Evolutionary conservation across 495 filamentous ascomycete species (phyloP).

Genomic region (Daldinia bambusicola): DNA sequence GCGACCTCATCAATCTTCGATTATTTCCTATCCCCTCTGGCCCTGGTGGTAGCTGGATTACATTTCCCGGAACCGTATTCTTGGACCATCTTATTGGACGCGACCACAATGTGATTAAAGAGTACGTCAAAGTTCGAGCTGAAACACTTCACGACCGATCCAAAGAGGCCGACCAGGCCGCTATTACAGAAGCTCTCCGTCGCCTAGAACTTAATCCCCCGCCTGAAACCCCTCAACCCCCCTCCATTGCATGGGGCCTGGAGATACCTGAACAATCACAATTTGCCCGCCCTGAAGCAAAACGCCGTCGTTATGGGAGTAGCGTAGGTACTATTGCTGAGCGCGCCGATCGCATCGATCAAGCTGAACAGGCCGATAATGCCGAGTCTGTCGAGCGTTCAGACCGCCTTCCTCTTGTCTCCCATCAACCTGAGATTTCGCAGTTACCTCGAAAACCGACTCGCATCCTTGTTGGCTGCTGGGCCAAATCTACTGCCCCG

Average conservation of each 20-base stretch:
- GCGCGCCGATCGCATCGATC: constrained; percentile 23
- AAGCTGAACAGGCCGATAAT: constrained; percentile 12
- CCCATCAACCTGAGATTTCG: constrained; percentile 32
- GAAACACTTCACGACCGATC: constrained; percentile 43
- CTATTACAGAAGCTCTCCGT: constrained; percentile 54
- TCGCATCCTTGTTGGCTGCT: constrained; percentile 61
- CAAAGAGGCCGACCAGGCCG: constrained; percentile 46
- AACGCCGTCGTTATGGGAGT: constrained; percentile 49
- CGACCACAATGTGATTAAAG: constrained; percentile 62
- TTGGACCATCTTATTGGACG: constrained; percentile 58
- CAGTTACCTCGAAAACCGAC: constrained; percentile 51
- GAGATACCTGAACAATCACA: constrained; percentile 54
- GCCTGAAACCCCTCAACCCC: constrained; percentile 49
- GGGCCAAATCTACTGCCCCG: constrained; percentile 55
- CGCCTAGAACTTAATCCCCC: constrained; percentile 50
- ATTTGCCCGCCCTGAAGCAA: constrained; percentile 47
- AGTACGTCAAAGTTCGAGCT: constrained; percentile 62
- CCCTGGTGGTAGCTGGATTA: constrained; percentile 66
- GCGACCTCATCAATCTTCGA: constrained; percentile 52
- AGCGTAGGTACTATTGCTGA: constrained; percentile 25
- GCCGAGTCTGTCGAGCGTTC: constrained; percentile 2
- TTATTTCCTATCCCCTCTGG: constrained; percentile 59
- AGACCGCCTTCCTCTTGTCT: constrained; percentile 17
- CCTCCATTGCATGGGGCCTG: constrained; percentile 55
- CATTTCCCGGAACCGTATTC: constrained; percentile 63